phyloP scores from a whole-genome alignment of 2,329 filamentous ascomycete species.

The Xylariaceae sp. region DNA sequence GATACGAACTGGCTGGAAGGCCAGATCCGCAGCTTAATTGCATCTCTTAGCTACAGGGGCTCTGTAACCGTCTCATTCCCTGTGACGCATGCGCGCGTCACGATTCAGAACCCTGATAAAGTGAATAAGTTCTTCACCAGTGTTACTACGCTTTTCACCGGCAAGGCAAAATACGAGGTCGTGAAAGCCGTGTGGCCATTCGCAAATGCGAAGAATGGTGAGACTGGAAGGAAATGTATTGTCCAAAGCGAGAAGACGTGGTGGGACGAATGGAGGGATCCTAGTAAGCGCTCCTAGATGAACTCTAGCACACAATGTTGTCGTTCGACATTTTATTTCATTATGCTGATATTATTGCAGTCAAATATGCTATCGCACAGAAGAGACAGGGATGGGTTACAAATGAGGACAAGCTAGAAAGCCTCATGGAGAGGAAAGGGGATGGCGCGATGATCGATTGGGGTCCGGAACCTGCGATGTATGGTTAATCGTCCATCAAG shows the following conservation, averaged over 20 bases:
- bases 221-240: slow-evolving; percentile 40
- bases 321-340: not conserved
- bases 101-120: slow-evolving; percentile 46
- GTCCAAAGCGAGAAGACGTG: slow-evolving; percentile 56
- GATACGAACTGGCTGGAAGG: slow-evolving; percentile 54
- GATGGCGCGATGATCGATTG: slow-evolving; percentile 39
- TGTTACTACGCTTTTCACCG: slow-evolving; percentile 48
- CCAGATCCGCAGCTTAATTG: slow-evolving; percentile 48
- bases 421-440: slow-evolving; percentile 47
- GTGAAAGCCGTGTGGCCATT: slow-evolving; percentile 56
- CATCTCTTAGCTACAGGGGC: slow-evolving; percentile 47
- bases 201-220: slow-evolving; percentile 44
- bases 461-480: slow-evolving; percentile 33
- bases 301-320: not conserved
- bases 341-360: not conserved
- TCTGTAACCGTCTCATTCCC: slow-evolving; percentile 26
- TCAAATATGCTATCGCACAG: slow-evolving; percentile 30
- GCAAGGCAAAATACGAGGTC: slow-evolving; percentile 52
- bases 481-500: too few relatives aligned
- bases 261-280: slow-evolving; percentile 51
- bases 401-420: slow-evolving; percentile 51
- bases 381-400: slow-evolving; percentile 45
- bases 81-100: slow-evolving; percentile 16
- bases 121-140: slow-evolving; percentile 52
- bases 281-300: slow-evolving; percentile 29